These are phyloP conservation scores for Jatropha curcas DNA, from an alignment of 345 rosid species.

Conservation along the genomic window DNA sequence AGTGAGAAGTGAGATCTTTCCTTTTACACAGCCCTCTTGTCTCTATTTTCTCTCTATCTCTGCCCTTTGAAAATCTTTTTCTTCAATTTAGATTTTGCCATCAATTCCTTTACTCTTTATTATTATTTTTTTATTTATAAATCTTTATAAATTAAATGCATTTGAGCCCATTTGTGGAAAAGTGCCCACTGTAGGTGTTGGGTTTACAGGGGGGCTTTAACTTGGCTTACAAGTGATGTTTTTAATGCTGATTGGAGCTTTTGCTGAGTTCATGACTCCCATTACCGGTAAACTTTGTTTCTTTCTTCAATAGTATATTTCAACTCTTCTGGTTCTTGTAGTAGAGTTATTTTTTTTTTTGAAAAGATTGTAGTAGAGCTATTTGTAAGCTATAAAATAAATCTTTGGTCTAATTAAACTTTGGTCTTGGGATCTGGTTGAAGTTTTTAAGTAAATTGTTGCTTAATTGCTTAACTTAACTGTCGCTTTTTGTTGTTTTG, in stretches of 20 bases:
- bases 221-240: constrained; percentile 43
- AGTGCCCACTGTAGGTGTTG: constrained; percentile 20
- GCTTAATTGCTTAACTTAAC: constrained; percentile 13
- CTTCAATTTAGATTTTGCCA: constrained; percentile 32
- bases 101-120: not conserved
- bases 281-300: constrained; percentile 12
- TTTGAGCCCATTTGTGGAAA: constrained; percentile 32
- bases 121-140: not conserved
- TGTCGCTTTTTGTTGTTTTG: constrained; percentile 6
- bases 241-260: constrained; percentile 4
- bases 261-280: not conserved
- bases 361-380: too few relatives aligned
- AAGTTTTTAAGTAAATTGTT: not conserved
- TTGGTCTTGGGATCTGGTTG: constrained; percentile 33
- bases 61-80: constrained; percentile 27
- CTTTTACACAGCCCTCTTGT: constrained; percentile 23
- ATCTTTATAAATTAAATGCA: not conserved
- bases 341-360: too few relatives aligned
- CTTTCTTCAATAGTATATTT: constrained; percentile 22
- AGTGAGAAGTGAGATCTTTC: constrained; percentile 41
- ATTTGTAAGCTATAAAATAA: not conserved
- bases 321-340: not conserved
- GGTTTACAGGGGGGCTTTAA: constrained; percentile 29
- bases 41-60: constrained; percentile 14
- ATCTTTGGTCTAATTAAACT: not conserved